A percentile compares a stretch with the other conserved stretches of the same genome.
Conservation (phyloP, 2,329 filamentous ascomycete genomes). For the Pleomassaria siparia region DNA sequence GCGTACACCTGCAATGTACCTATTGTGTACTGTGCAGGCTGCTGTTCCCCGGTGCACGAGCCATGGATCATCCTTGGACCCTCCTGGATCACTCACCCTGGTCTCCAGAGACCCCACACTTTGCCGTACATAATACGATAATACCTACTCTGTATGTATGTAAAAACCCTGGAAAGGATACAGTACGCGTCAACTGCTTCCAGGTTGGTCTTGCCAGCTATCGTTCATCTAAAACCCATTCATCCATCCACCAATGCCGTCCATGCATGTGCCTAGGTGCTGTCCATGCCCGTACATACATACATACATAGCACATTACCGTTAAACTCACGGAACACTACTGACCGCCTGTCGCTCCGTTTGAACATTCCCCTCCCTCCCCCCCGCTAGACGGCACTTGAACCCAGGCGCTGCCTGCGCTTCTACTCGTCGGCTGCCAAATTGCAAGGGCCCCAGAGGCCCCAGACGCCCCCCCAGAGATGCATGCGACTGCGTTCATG, state of each 20-base stretch:
- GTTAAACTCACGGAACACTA: no score
- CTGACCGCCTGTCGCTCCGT: constrained; percentile 2
- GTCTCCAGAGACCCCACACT: constrained; percentile 19
- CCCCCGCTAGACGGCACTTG: constrained; percentile 17
- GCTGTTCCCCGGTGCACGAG: constrained; percentile 9
- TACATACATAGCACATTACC: no score
- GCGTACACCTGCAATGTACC: neutral
- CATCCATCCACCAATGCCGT: constrained; percentile 1
- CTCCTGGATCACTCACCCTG: no score
- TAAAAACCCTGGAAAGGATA: constrained; percentile 9
- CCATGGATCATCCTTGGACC: constrained; percentile 5
- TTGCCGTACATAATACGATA: constrained; percentile 19
- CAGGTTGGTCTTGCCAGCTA: constrained; percentile 6
- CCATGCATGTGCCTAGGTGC: neutral
- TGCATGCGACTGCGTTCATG: constrained; percentile 15
- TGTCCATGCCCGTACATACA: no score
- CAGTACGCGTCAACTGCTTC: constrained; percentile 34
- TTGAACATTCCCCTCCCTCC: no score
- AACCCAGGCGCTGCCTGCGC: constrained; percentile 25
- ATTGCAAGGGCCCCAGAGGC: constrained; percentile 24
- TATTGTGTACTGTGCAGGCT: neutral
- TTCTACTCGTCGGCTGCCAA: constrained; percentile 11
- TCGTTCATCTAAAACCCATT: constrained; percentile 17
- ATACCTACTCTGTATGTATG: no score
- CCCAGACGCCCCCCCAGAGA: no score